These are phyloP conservation scores for Rhodosorus marinus DNA, from an alignment of 23 red algal genomes.

Conservation along the genomic window DNA sequence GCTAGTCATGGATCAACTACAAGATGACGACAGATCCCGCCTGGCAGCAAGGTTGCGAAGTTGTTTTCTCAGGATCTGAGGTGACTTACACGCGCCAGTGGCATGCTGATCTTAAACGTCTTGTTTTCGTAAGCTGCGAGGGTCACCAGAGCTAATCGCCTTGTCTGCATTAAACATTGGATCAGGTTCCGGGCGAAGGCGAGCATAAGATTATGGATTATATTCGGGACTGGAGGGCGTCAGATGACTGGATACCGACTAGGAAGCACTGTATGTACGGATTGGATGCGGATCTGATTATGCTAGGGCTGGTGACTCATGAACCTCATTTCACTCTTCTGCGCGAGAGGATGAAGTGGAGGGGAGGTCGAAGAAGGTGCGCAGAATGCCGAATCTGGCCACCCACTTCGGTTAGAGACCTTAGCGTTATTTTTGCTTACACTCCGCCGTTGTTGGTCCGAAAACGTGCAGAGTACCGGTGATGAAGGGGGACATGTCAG, in stretches of 20 bases:
- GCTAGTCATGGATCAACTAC: constrained; percentile 43
- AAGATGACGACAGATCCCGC: constrained; percentile 52
- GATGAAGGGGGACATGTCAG: constrained; percentile 28
- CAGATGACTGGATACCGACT: constrained; percentile 9
- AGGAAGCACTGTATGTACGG: constrained; percentile 87
- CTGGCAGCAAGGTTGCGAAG: constrained; percentile 31
- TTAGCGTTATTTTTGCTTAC: too few species aligned
- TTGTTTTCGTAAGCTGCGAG: too few species aligned
- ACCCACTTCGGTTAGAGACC: too few species aligned
- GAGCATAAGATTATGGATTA: constrained; percentile 99
- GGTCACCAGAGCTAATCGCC: too few species aligned
- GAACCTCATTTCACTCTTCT: constrained; percentile 89
- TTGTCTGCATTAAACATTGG: too few species aligned
- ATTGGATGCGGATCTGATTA: constrained; percentile 93
- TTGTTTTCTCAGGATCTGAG: constrained; percentile 64
- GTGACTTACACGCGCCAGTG: too few species aligned
- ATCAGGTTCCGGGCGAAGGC: constrained; percentile 95
- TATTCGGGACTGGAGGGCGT: constrained; percentile 45
- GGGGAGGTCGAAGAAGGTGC: too few species aligned
- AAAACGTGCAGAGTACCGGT: constrained; percentile 6
- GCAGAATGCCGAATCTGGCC: too few species aligned
- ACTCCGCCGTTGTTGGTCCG: too few species aligned
- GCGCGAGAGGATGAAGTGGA: constrained; percentile 71
- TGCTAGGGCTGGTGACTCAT: constrained; percentile 90
- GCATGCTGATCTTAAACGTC: too few species aligned